Evolutionary conservation across 805 yeast species (phyloP).

Genomic region (Hanseniaspora nectarophila): DNA sequence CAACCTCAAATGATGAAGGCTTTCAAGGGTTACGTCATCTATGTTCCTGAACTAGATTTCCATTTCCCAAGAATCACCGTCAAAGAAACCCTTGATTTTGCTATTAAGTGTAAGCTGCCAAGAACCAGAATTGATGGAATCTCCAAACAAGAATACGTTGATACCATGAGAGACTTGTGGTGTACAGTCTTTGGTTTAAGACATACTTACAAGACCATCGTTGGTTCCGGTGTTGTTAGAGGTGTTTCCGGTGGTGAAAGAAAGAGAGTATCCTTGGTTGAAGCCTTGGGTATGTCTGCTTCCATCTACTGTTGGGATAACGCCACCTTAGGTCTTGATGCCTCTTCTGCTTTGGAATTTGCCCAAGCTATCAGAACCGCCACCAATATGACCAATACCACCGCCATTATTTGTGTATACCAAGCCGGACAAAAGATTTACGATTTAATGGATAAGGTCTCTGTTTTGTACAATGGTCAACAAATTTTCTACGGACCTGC

Average conservation of each 20-base stretch:
- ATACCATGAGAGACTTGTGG: conserved; percentile 31
- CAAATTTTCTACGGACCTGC: conserved; percentile 52
- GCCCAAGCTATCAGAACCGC: conserved; percentile 48
- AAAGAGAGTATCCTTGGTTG: conserved; percentile 60
- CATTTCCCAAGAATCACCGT: conserved; percentile 44
- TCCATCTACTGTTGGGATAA: conserved; percentile 54
- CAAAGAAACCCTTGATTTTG: conserved; percentile 39
- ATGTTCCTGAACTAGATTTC: conserved; percentile 40
- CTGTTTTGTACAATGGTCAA: conserved; percentile 47
- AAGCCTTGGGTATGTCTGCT: conserved; percentile 44
- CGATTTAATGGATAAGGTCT: conserved; percentile 48
- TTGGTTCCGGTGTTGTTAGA: conserved; percentile 58
- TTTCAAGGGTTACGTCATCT: conserved; percentile 40
- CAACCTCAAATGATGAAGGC: conserved; percentile 37
- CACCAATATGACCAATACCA: conserved; percentile 42
- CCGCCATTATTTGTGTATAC: conserved; percentile 53
- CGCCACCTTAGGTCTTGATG: conserved; percentile 62
- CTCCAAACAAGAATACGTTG: conserved; percentile 32
- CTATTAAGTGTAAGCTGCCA: conserved; percentile 39
- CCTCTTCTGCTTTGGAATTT: conserved; percentile 59
- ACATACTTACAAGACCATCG: conserved; percentile 51
- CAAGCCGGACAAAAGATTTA: conserved; percentile 59
- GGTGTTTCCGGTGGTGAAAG: conserved; percentile 68
- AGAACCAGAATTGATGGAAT: conserved; percentile 34
- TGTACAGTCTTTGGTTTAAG: conserved; percentile 42